phyloP scores from a whole-genome alignment of 306 rosid genomes.

The Cyclanthera cordifolia region DNA sequence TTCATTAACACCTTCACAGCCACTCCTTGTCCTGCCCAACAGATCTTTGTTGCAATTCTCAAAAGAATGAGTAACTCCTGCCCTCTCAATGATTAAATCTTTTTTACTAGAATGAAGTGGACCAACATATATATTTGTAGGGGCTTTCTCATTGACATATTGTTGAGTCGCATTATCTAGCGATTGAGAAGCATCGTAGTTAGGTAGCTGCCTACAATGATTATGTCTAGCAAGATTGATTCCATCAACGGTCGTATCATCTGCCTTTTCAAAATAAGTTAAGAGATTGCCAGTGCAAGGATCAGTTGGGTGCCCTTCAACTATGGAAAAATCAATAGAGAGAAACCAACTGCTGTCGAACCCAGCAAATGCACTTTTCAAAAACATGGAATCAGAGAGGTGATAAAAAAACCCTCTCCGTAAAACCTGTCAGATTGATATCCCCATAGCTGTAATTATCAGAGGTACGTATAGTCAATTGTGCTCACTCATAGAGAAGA shows the following conservation, averaged over 20 bases:
- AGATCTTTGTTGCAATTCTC: neutral
- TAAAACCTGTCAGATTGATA: slow-evolving; percentile 25
- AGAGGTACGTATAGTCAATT: neutral
- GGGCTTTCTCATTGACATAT: slow-evolving; percentile 8
- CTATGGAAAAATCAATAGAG: slow-evolving; percentile 22
- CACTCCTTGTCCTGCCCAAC: neutral
- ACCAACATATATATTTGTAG: neutral
- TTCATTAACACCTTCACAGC: neutral
- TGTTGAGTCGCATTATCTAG: neutral
- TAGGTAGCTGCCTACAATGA: neutral
- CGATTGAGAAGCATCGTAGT: slow-evolving; percentile 4
- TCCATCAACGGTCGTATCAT: slow-evolving; percentile 4
- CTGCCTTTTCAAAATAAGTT: slow-evolving; percentile 8
- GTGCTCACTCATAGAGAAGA: neutral
- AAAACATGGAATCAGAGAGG: slow-evolving; percentile 28
- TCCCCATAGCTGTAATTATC: neutral
- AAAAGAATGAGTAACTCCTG: neutral
- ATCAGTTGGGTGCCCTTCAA: slow-evolving; percentile 7
- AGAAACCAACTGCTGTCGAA: slow-evolving; percentile 23
- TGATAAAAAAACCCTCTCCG: slow-evolving; percentile 26
- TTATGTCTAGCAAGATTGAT: slow-evolving; percentile 4
- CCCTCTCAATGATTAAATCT: slow-evolving; percentile 7
- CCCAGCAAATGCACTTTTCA: slow-evolving; percentile 23
- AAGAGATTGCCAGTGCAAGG: slow-evolving; percentile 9
- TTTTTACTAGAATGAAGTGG: slow-evolving; percentile 9